Base-by-base conservation (phyloP, 768 basidiomycete genomes). In the Mycena epipterygia region DNA sequence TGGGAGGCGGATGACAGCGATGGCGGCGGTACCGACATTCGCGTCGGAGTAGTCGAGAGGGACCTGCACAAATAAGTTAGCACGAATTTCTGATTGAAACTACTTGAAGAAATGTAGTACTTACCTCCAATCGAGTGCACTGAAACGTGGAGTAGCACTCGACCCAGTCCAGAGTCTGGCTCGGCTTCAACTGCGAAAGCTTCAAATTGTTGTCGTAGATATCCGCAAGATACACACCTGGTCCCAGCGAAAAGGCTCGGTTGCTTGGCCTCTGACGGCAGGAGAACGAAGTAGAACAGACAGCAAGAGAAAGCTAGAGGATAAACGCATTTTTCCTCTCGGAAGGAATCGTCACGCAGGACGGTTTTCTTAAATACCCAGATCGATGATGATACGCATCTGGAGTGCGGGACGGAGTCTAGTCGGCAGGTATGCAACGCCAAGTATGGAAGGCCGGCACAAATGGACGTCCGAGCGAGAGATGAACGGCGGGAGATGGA, bases 1-100 rank as follows among this genome's bases (percentile, higher is more conserved):
- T 1, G 53, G 66, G 9, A 67, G 46, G 23, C 65, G 65, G 13
- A 67, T 58, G 27, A 71, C 32, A 1, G 70, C 70, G 8, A 71
- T 29, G n/a, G 46, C 65, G 0, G 66, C 70, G 12, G 33, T 67
- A 5, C 66, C 61, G 11, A 23, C 37, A 29, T 30, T 52, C 13
- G 44, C 19, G 25, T 56, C 17, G 32, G 61, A 56, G 29, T 72
- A 72, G 37, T 72, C 70, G 1, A 72, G 59, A 17, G 70, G 70
- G 17, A 69, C 68, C 68, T 69, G 61, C 11, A 29, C 5, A 30
- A 27, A 21, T 13, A 12, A 16, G 29, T 49, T 13, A 46, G n/a
- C n/a, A 14, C 2, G 27, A 17, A 2, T 30, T 35, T 33, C 42
- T 1, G 12, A 6, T 13, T 17, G n/a, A 11, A n/a, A 49, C n/a